Percentiles rank a stretch among this genome's conserved stretches.
phyloP scores from a whole-genome alignment of 768 basidiomycete genomes.

The Clathrus columnatus region DNA sequence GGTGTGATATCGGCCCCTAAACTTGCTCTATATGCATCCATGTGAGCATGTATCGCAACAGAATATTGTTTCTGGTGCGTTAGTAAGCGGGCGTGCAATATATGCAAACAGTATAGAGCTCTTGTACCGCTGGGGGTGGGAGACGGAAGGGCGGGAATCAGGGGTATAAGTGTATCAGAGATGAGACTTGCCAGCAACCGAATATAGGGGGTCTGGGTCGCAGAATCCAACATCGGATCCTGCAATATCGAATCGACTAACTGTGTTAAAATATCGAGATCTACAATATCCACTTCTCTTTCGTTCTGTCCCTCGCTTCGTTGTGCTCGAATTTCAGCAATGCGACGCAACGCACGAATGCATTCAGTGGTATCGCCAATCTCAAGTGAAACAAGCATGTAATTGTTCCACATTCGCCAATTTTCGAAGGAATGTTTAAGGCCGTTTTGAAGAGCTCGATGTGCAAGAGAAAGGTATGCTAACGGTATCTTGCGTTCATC shows the following conservation, averaged over 20 bases:
- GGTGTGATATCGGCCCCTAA: slow-evolving; percentile 41
- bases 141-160: slow-evolving; percentile 52
- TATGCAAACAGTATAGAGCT: slow-evolving; percentile 31
- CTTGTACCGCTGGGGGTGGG: no score
- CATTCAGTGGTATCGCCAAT: slow-evolving; percentile 89
- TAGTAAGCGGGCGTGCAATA: slow-evolving; percentile 76
- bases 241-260: slow-evolving; percentile 16
- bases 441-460: slow-evolving; percentile 86
- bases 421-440: slow-evolving; percentile 78
- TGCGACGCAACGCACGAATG: slow-evolving; percentile 68
- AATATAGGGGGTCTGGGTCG: slow-evolving; percentile 56
- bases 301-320: slow-evolving; percentile 57
- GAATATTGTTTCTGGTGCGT: slow-evolving; percentile 65
- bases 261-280: slow-evolving; percentile 63
- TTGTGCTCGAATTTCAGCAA: slow-evolving; percentile 68
- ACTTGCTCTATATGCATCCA: slow-evolving; percentile 77
- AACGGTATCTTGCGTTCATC: background rate
- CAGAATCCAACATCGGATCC: slow-evolving; percentile 39
- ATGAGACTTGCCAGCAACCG: slow-evolving; percentile 61
- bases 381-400: slow-evolving; percentile 88
- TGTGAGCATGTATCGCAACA: slow-evolving; percentile 71
- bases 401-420: slow-evolving; percentile 99
- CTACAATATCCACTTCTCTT: slow-evolving; percentile 84
- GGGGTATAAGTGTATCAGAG: slow-evolving; percentile 70
- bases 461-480: slow-evolving; percentile 71